Evolutionary conservation across 2,329 filamentous ascomycete species (phyloP).

Genomic region (Ploettnerulaceae sp.): DNA sequence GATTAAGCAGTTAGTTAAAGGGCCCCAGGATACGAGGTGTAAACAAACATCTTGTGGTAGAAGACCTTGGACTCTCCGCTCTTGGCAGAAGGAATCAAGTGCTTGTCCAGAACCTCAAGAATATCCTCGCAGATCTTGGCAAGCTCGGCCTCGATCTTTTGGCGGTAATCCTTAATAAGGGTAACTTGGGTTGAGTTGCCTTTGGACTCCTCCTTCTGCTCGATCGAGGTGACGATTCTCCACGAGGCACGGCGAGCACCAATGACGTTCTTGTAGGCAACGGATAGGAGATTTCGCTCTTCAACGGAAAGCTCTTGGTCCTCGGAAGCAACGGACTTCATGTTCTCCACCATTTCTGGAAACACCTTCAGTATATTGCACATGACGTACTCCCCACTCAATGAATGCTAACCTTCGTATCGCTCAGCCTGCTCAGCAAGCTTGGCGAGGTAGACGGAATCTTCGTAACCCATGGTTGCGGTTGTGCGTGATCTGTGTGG

Average conservation of each 20-base stretch:
- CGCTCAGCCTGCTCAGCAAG: constrained; percentile 99
- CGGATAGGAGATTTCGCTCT: constrained; percentile 97
- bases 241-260: constrained; percentile 97
- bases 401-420: constrained; percentile 77
- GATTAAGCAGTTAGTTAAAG: constrained; percentile 17
- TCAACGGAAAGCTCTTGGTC: constrained; percentile 83
- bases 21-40: constrained; percentile 7
- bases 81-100: constrained; percentile 91
- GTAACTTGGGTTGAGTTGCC: constrained; percentile 90
- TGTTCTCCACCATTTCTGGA: constrained; percentile 98
- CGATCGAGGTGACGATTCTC: constrained; percentile 99
- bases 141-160: constrained; percentile 96
- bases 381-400: constrained; percentile 19
- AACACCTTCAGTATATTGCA: constrained; percentile 16
- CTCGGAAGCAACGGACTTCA: constrained; percentile 95
- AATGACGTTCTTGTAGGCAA: constrained; percentile 99
- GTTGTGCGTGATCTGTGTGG: constrained; percentile 24
- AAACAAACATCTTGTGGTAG: constrained; percentile 97
- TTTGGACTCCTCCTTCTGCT: constrained; percentile 99
- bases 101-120: constrained; percentile 87
- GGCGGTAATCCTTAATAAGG: constrained; percentile 94
- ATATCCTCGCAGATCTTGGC: constrained; percentile 98
- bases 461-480: constrained; percentile 95
- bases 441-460: constrained; percentile 99
- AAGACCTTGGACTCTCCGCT: constrained; percentile 99